A percentile compares a stretch with the other conserved stretches of the same genome.
These are phyloP conservation scores for Populus nigra DNA, from an alignment of 345 rosid species.

Conservation along the genomic window DNA sequence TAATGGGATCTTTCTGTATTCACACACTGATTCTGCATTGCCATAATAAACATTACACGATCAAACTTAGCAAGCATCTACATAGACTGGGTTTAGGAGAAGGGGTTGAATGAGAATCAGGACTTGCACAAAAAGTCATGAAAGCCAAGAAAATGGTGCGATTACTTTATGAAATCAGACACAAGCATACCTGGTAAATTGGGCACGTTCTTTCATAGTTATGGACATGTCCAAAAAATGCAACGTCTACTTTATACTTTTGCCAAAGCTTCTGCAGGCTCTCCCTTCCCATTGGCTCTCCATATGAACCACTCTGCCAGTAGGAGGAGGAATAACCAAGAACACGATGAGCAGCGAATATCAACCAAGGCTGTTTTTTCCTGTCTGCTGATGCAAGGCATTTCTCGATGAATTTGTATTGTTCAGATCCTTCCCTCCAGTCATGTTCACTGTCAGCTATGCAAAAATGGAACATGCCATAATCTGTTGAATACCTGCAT, in stretches of 20 bases:
- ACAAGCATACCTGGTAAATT: slow-evolving; percentile 53
- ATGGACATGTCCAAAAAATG: slow-evolving; percentile 77
- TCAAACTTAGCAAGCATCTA: no score
- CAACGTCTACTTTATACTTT: slow-evolving; percentile 79
- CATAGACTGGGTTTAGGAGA: no score
- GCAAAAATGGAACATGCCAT: slow-evolving; percentile 79
- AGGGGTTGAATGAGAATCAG: no score
- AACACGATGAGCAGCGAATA: slow-evolving; percentile 73
- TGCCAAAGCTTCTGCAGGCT: slow-evolving; percentile 81
- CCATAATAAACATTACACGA: slow-evolving; percentile 2
- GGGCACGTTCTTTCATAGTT: slow-evolving; percentile 85
- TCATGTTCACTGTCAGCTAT: slow-evolving; percentile 78
- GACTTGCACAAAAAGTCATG: no score
- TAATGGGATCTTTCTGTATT: slow-evolving; percentile 47
- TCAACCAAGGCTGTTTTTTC: slow-evolving; percentile 77
- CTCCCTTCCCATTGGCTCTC: slow-evolving; percentile 45
- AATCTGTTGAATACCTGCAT: slow-evolving; percentile 66
- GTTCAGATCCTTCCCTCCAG: slow-evolving; percentile 80
- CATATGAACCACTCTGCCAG: slow-evolving; percentile 33
- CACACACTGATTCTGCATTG: slow-evolving; percentile 67
- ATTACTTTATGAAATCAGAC: no score
- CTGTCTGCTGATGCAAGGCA: slow-evolving; percentile 72
- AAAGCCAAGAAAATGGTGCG: no score
- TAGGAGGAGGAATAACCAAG: slow-evolving; percentile 62
- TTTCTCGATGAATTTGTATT: slow-evolving; percentile 54